phyloP scores from a whole-genome alignment of 768 basidiomycete genomes.

The Calvatia gigantea region DNA sequence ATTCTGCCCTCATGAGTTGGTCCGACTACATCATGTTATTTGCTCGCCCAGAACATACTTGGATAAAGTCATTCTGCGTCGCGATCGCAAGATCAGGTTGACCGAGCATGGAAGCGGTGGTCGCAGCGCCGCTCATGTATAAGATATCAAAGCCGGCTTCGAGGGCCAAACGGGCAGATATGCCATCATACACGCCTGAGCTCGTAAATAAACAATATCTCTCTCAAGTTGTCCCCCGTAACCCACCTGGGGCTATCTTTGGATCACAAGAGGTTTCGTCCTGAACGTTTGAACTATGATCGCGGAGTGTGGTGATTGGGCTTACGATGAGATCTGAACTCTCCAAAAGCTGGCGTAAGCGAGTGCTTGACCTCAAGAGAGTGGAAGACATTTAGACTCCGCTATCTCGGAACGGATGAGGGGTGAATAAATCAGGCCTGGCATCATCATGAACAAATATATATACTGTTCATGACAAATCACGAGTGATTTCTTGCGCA shows the following conservation, averaged over 20 bases:
- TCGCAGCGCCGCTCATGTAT: conserved; percentile 50
- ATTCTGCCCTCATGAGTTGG: conserved; percentile 21
- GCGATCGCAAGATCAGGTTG: conserved; percentile 55
- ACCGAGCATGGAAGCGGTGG: conserved; percentile 52
- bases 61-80: conserved; percentile 51
- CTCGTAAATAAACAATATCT: background rate
- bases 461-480: background rate
- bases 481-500: background rate
- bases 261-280: background rate
- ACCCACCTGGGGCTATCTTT: conserved; percentile 9
- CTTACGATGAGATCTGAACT: conserved; percentile 12
- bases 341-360: conserved; percentile 6
- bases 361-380: conserved; percentile 7
- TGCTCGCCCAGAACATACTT: conserved; percentile 20
- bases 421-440: no score
- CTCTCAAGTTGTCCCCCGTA: background rate
- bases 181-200: conserved; percentile 47
- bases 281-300: no score
- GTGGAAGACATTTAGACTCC: background rate
- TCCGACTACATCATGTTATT: background rate
- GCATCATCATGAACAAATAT: background rate
- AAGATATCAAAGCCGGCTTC: conserved; percentile 49
- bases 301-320: background rate
- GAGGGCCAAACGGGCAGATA: conserved; percentile 48
- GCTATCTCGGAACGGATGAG: no score